A percentile compares a stretch with the other conserved stretches of the same genome.
phyloP scores from a whole-genome alignment of 2,329 filamentous ascomycete species.

The Stagonosporopsis chrysanthemi region DNA sequence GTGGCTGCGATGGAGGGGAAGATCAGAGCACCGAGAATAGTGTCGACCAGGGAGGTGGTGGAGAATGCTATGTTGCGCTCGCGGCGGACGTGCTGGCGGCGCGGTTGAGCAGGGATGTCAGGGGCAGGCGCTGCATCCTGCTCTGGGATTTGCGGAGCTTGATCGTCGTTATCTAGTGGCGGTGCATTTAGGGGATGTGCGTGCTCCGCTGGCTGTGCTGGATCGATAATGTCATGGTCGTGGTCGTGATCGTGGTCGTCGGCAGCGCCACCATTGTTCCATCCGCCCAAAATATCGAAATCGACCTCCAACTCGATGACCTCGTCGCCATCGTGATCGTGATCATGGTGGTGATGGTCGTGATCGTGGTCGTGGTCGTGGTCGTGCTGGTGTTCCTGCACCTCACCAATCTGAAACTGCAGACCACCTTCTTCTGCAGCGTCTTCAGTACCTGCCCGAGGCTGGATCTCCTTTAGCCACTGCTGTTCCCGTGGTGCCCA shows the following conservation, averaged over 20 bases:
- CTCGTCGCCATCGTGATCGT: constrained; percentile 54
- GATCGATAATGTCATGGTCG: constrained; percentile 31
- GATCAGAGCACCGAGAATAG: constrained; percentile 73
- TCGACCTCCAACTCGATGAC: constrained; percentile 55
- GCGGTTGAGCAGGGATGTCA: constrained; percentile 33
- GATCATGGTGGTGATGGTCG: constrained; percentile 19
- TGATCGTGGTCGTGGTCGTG: constrained; percentile 25
- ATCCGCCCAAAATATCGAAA: constrained; percentile 56
- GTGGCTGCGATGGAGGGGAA: constrained; percentile 82
- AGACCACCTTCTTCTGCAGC: constrained; percentile 25
- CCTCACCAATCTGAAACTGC: constrained; percentile 18
- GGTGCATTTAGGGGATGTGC: constrained; percentile 46
- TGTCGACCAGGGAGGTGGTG: constrained; percentile 64
- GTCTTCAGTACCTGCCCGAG: constrained; percentile 54
- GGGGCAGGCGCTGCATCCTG: constrained; percentile 40
- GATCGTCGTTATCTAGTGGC: constrained; percentile 37
- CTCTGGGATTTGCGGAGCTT: constrained; percentile 16
- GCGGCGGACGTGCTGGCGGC: constrained; percentile 44
- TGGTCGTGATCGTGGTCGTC: constrained; percentile 42
- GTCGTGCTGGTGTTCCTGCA: constrained; percentile 17
- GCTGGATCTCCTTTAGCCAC: constrained; percentile 70
- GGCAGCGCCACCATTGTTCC: constrained; percentile 50
- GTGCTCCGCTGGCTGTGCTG: constrained; percentile 28
- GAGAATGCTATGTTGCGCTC: constrained; percentile 61
- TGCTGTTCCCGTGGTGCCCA: constrained; percentile 65